Base-by-base conservation (phyloP, 164 flowering plant genomes). In the Vitis labrusca region DNA sequence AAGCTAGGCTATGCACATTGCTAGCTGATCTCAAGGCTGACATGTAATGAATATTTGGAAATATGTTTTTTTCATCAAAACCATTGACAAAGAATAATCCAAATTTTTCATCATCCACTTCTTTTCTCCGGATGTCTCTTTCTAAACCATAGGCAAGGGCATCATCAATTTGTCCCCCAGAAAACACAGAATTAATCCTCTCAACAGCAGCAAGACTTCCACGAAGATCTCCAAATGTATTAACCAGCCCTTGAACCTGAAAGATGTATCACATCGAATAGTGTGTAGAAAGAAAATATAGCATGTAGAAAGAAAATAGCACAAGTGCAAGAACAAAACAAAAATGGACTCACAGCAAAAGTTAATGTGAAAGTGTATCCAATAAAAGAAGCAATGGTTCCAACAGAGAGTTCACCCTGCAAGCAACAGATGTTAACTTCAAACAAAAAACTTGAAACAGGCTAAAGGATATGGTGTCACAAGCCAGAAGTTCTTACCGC, bases 191-290 rank as follows among this genome's bases (percentile, higher is more conserved):
- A 73, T 95, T 95, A 70, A 95, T 91, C 80, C 99, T 86, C 67
- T 92, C 98, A 65, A 89, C 74, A 55, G 98, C 98, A 70, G 99
- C 96, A 77, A 95, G 78, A 73, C 86, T 74, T 48, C 93, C 93
- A 73, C 97, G 97, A 68, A 95, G 93, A 84, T 95, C 99, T 66
- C 99, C 98, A 68, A 91, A 83, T 72, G 99, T 88, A 74, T 95
- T 91, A 44, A 95, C 99, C 70, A 91, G 71, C 6, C 99, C 99
- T 92, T 95, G 99, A 78, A 95, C 99, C 99, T 95, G 81, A 75
- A 68, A 76, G 14, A 48, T 8, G 4, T 57, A 44, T 27, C 4
- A 44, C n/a, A 63, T 74, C 50, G 71, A 61, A 74, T 65, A 59
- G 62, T 50, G 74, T 27, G 19, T 8, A 30, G 49, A 62, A 65